phyloP scores from a whole-genome alignment of 345 rosid species.

The Citrus mangshanensis region DNA sequence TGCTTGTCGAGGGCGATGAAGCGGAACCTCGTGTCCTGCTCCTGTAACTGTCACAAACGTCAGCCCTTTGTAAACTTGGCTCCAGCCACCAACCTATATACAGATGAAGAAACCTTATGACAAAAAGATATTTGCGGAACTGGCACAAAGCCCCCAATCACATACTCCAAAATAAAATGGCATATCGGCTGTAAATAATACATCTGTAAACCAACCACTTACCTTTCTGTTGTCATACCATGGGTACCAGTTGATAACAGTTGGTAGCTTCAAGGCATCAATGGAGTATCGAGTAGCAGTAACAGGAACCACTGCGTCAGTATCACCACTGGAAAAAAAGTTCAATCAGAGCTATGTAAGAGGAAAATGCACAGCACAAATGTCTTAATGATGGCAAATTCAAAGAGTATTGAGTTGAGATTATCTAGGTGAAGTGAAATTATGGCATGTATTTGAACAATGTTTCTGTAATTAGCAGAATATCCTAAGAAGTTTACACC shows the following conservation, averaged over 20 bases:
- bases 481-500: background rate
- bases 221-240: conserved; percentile 78
- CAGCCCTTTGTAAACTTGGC: conserved; percentile 87
- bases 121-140: background rate
- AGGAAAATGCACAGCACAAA: background rate
- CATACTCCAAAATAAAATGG: background rate
- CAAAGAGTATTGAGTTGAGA: background rate
- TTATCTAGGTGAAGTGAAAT: background rate
- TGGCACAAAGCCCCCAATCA: background rate
- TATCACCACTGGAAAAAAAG: conserved; percentile 71
- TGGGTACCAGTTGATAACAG: conserved; percentile 71
- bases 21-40: conserved; percentile 95
- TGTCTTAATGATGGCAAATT: background rate
- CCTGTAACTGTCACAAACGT: conserved; percentile 78
- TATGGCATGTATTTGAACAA: background rate
- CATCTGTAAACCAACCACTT: background rate
- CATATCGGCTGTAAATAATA: background rate
- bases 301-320: conserved; percentile 82
- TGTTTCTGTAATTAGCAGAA: background rate
- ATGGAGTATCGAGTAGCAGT: conserved; percentile 91
- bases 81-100: conserved; percentile 90
- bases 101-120: background rate
- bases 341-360: conserved; percentile 15
- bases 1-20: conserved; percentile 81
- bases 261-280: conserved; percentile 69